Evolutionary conservation across 345 rosid genomes (phyloP).

Genomic region (Hypericum perforatum): DNA sequence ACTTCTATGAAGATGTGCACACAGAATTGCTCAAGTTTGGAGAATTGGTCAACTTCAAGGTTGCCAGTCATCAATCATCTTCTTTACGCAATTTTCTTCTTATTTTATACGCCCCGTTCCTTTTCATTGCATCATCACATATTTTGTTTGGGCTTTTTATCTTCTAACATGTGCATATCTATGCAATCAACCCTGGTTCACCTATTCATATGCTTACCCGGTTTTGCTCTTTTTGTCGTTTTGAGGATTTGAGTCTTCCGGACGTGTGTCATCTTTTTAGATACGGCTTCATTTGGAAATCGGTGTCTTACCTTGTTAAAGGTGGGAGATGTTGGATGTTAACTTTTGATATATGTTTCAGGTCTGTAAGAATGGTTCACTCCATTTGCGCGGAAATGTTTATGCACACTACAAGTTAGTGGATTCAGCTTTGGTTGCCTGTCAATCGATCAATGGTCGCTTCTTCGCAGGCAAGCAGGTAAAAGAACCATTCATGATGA

Average conservation of each 20-base stretch:
- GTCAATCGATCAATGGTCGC: conserved; percentile 59
- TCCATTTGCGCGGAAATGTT: conserved; percentile 90
- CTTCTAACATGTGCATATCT: no score
- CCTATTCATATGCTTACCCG: no score
- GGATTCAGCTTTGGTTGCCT: conserved; percentile 73
- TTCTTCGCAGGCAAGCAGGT: conserved; percentile 99
- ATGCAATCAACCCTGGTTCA: no score
- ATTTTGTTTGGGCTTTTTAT: no score
- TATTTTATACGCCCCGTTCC: no score
- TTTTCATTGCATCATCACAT: no score
- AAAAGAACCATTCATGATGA: conserved; percentile 7
- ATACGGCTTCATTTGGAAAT: conserved; percentile 9
- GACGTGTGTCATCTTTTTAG: conserved; percentile 4
- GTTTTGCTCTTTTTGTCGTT: conserved; percentile 7
- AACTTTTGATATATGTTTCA: conserved; percentile 20
- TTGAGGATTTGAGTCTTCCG: conserved; percentile 2
- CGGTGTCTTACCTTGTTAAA: no score
- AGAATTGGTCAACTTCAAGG: conserved; percentile 94
- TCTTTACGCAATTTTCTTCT: no score
- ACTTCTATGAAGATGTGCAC: conserved; percentile 96
- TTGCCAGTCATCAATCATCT: conserved; percentile 19
- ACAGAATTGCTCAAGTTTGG: conserved; percentile 94
- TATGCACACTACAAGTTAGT: conserved; percentile 72
- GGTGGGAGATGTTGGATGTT: neutral
- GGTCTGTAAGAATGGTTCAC: conserved; percentile 85